Percentiles rank a stretch among this genome's conserved stretches.
These are phyloP conservation scores for Colletotrichum trifolii DNA, from an alignment of 2,329 filamentous ascomycete genomes.

Conservation along the genomic window DNA sequence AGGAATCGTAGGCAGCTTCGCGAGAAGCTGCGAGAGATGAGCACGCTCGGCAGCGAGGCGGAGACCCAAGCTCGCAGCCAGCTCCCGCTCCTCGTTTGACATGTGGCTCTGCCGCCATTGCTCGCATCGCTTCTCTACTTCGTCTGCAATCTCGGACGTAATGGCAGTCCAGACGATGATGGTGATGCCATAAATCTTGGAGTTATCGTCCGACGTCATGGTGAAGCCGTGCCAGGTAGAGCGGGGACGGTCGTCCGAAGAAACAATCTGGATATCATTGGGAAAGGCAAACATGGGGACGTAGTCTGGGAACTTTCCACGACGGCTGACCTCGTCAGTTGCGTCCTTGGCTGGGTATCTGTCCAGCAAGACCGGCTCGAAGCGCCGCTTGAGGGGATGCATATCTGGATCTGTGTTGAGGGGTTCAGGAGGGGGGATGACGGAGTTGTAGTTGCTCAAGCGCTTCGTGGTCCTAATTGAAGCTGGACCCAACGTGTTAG, in stretches of 20 bases:
- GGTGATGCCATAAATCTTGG: constrained; percentile 91
- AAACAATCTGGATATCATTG: constrained; percentile 97
- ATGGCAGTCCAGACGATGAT: constrained; percentile 94
- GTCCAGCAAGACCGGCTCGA: constrained; percentile 96
- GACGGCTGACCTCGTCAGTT: constrained; percentile 80
- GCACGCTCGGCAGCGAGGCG: constrained; percentile 88
- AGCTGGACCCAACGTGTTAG: constrained; percentile 50
- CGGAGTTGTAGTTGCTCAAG: constrained; percentile 97
- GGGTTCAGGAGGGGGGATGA: constrained; percentile 93
- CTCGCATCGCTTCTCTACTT: constrained; percentile 85
- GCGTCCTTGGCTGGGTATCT: constrained; percentile 89
- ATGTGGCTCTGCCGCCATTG: constrained; percentile 87
- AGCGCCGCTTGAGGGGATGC: constrained; percentile 93
- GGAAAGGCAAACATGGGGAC: constrained; percentile 99
- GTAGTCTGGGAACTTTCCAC: constrained; percentile 94
- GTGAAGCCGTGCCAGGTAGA: constrained; percentile 99
- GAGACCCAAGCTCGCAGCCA: constrained; percentile 91
- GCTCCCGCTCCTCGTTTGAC: constrained; percentile 89
- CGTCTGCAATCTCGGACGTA: constrained; percentile 82
- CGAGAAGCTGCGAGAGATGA: constrained; percentile 87
- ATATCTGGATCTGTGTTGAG: constrained; percentile 90
- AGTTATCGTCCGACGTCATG: constrained; percentile 94
- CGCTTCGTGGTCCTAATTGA: constrained; percentile 83
- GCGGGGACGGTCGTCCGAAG: constrained; percentile 89
- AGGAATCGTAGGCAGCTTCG: constrained; percentile 81